These are phyloP conservation scores for Fusarium transvaalense DNA, from an alignment of 2,329 filamentous ascomycete genomes.

Conservation along the genomic window DNA sequence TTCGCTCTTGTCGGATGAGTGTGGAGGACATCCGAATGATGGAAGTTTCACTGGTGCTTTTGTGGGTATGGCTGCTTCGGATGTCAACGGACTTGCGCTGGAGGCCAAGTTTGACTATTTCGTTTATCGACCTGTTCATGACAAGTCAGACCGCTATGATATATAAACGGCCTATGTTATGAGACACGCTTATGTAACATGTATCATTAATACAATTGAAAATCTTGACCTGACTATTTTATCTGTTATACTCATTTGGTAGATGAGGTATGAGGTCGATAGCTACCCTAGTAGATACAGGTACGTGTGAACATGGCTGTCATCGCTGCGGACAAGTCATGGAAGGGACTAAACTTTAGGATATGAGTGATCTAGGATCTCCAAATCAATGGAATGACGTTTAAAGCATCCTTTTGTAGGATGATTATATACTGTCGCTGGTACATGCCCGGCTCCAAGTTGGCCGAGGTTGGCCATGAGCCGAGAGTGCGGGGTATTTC, in stretches of 20 bases:
- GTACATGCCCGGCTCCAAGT: background rate
- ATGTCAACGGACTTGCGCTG: conserved; percentile 64
- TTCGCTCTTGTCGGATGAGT: conserved; percentile 71
- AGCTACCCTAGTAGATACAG: no score
- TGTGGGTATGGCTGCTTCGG: conserved; percentile 67
- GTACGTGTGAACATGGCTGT: no score
- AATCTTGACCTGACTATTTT: background rate
- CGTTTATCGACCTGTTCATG: conserved; percentile 61
- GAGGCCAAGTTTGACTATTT: conserved; percentile 66
- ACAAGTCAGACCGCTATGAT: conserved; percentile 62
- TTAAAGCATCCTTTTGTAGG: background rate
- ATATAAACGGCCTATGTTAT: background rate
- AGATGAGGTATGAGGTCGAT: no score
- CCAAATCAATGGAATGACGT: background rate
- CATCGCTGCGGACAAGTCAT: no score
- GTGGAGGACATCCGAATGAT: conserved; percentile 70
- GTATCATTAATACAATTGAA: background rate
- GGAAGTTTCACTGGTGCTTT: conserved; percentile 75
- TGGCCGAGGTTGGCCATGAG: background rate
- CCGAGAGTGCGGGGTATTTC: conserved; percentile 1
- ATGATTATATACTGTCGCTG: background rate
- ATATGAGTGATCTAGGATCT: no score
- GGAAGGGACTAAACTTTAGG: no score
- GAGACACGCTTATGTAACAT: background rate
- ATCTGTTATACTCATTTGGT: no score